Base-by-base conservation (phyloP, 1,139 yeast genomes). In the Yamadazyma friedrichii region DNA sequence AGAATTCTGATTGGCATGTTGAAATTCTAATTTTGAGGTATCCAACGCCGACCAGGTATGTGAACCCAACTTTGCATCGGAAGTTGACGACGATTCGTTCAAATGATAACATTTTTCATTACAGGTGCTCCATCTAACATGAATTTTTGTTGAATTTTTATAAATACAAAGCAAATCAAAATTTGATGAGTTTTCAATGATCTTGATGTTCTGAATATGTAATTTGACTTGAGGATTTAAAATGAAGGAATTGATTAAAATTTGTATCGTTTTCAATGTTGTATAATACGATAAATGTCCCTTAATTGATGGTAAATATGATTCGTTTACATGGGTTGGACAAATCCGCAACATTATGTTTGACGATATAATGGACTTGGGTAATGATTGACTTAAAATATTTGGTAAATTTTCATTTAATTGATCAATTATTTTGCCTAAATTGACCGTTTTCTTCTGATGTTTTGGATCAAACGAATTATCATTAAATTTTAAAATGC, bases 121-220 rank as follows among this genome's bases (percentile, higher is more conserved):
- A 51, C 88, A 82, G 1, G 87, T 82, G 38, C 74, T 65, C 88
- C 88, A 84, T 43, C 83, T 67, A 2, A 84, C 60, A 22, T 75
- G 62, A 20, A 84, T 61, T 49, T 81, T 82, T 17, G 83, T 78
- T 8, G 81, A 62, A 35, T 64, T 60, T 2, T 61, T 62, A 38
- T 65, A 66, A 6, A 73, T 58, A 28, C 74, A 69, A 40, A 60
- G 59, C 22, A 62, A 52, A 27, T 54, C 58, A 13, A 61, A 63
- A 25, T 51, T 52, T 8, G 52, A 44, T 22, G 47, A 46, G 9
- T 42, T 41, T 5, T 37, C 36, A 38, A 46, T 26, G 1, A 51
- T 52, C 41, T 62, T 62, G 6, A 80, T 56, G 16, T 70, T 67
- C 31, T 69, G 70, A n/a, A 81, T 67, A 48, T 80, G 85, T 11